These are phyloP conservation scores for Sarocladiaceae sp. DNA, from an alignment of 2,329 filamentous ascomycete species.

Conservation along the genomic window DNA sequence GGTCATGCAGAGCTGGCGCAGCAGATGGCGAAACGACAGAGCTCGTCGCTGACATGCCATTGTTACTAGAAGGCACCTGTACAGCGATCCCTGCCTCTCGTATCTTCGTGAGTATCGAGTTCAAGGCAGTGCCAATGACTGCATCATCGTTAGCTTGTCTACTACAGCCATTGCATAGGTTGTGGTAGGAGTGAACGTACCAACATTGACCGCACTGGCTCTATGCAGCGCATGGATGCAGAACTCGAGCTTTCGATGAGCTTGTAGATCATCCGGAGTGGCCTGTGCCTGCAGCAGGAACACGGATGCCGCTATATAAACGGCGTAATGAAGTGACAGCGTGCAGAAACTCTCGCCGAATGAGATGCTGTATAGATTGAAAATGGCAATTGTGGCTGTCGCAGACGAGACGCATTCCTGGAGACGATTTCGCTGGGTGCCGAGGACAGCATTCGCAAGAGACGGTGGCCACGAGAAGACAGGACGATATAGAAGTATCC, in stretches of 20 bases:
- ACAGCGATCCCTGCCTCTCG: slow-evolving; percentile 9
- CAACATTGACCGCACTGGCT: slow-evolving; percentile 46
- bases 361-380: slow-evolving; percentile 51
- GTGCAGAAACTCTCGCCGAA: slow-evolving; percentile 52
- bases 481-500: slow-evolving; percentile 52
- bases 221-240: slow-evolving; percentile 47
- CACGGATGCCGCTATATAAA: slow-evolving; percentile 56
- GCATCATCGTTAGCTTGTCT: slow-evolving; percentile 7
- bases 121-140: slow-evolving; percentile 48
- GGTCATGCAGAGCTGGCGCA: slow-evolving; percentile 2
- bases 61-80: not conserved
- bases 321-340: slow-evolving; percentile 50
- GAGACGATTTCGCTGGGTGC: slow-evolving; percentile 35
- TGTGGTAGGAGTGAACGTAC: slow-evolving; percentile 24
- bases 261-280: slow-evolving; percentile 44
- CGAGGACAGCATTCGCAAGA: not conserved
- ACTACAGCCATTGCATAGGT: too few species aligned
- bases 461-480: slow-evolving; percentile 26
- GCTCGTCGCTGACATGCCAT: not conserved
- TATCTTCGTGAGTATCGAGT: slow-evolving; percentile 35
- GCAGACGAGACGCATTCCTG: slow-evolving; percentile 53
- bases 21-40: not conserved
- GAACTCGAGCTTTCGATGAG: slow-evolving; percentile 46
- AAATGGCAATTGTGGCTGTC: slow-evolving; percentile 52
- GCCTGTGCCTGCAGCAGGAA: slow-evolving; percentile 55